Conservation (phyloP, 2,329 filamentous ascomycete genomes). For the Hypoxylon sp. region DNA sequence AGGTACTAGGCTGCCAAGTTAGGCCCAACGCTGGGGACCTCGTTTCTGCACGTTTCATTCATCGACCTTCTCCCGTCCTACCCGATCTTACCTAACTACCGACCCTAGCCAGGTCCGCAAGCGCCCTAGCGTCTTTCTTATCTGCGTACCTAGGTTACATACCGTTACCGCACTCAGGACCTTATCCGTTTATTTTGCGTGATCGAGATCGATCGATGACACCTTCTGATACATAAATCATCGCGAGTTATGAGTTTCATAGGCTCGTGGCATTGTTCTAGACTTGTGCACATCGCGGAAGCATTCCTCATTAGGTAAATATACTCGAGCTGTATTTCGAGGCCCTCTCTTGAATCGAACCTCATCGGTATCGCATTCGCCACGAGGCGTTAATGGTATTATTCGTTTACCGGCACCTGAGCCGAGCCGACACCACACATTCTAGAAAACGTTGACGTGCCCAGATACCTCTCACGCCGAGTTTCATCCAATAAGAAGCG, state of each 20-base stretch:
- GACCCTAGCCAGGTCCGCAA: slow-evolving; percentile 6
- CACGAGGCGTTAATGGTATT: background rate
- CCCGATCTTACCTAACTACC: slow-evolving; percentile 24
- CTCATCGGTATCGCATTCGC: background rate
- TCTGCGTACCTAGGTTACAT: slow-evolving; percentile 35
- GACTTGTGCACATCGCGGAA: slow-evolving; percentile 9
- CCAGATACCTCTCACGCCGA: background rate
- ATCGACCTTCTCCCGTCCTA: background rate
- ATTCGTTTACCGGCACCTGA: slow-evolving; percentile 16
- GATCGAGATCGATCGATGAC: slow-evolving; percentile 39
- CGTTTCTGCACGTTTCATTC: slow-evolving; percentile 21
- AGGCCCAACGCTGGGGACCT: background rate
- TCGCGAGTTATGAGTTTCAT: slow-evolving; percentile 4
- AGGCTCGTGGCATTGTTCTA: slow-evolving; percentile 1
- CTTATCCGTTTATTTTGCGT: slow-evolving; percentile 15
- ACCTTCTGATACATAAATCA: slow-evolving; percentile 10
- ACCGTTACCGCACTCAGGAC: slow-evolving; percentile 15
- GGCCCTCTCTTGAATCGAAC: background rate
- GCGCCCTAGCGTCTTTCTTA: background rate
- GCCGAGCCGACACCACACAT: slow-evolving; percentile 12
- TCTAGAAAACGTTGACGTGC: no score
- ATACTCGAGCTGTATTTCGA: background rate
- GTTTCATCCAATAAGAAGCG: slow-evolving; percentile 24
- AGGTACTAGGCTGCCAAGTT: background rate
- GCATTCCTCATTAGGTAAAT: slow-evolving; percentile 4